Evolutionary conservation across 2,329 filamentous ascomycete species (phyloP).

Genomic region (Beauveria scarabaeidicola): DNA sequence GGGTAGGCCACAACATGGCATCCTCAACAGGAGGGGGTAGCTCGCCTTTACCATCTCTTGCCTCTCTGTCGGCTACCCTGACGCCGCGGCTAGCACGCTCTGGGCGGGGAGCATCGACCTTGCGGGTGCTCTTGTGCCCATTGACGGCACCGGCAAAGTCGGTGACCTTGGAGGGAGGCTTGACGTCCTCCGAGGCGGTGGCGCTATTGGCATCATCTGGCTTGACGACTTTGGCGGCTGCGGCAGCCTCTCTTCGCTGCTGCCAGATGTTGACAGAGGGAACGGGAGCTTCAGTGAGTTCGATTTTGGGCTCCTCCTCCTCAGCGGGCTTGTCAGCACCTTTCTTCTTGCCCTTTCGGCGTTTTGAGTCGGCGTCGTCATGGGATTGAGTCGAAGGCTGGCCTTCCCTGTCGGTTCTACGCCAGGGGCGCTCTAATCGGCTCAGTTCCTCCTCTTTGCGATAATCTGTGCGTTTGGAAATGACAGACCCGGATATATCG

Average conservation of each 20-base stretch:
- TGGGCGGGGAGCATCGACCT: slow-evolving; percentile 27
- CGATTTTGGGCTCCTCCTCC: slow-evolving; percentile 52
- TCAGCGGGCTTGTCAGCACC: slow-evolving; percentile 46
- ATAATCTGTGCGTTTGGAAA: slow-evolving; percentile 24
- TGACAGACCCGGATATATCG: slow-evolving; percentile 27
- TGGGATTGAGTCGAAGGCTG: slow-evolving; percentile 55
- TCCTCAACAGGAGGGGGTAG: slow-evolving; percentile 62
- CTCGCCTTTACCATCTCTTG: slow-evolving; percentile 23
- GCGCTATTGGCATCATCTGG: slow-evolving; percentile 29
- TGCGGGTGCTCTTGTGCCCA: slow-evolving; percentile 34
- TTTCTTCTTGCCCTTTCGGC: slow-evolving; percentile 49
- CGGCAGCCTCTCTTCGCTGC: slow-evolving; percentile 58
- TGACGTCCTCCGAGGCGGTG: slow-evolving; percentile 33
- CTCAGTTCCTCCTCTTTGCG: slow-evolving; percentile 31
- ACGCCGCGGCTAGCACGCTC: slow-evolving; percentile 36
- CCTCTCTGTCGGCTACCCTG: slow-evolving; percentile 36
- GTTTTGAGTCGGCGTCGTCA: slow-evolving; percentile 46
- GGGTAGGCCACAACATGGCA: slow-evolving; percentile 80
- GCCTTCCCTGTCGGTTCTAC: slow-evolving; percentile 38
- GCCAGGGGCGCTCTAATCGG: slow-evolving; percentile 32
- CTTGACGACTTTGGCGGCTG: slow-evolving; percentile 19
- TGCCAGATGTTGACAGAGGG: slow-evolving; percentile 86
- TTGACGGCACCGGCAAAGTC: slow-evolving; percentile 22
- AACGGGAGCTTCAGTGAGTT: slow-evolving; percentile 71
- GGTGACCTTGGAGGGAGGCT: slow-evolving; percentile 23